A percentile compares a stretch with the other conserved stretches of the same genome.
Evolutionary conservation across 169 alveolate species (phyloP).

Genomic region (Toxoplasma gondii): DNA sequence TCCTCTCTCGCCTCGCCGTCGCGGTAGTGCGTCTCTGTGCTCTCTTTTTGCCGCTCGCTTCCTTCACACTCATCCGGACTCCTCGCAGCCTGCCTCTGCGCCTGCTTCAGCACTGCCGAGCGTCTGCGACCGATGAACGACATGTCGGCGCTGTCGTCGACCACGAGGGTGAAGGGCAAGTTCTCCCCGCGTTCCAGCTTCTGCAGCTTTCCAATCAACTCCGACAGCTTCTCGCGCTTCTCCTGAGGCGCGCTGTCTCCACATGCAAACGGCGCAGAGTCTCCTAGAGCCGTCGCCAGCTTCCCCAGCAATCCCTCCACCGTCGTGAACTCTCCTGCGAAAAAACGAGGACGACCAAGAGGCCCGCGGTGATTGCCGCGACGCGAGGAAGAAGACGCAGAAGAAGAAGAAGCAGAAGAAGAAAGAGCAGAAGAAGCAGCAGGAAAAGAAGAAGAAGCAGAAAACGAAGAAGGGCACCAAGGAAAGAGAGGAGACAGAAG

Average conservation of each 20-base stretch:
- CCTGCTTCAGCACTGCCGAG: background rate
- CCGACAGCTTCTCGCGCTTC: conserved; percentile 67
- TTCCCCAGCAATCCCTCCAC: conserved; percentile 94
- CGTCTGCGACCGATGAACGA: conserved; percentile 87
- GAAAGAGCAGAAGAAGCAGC: too few relatives aligned
- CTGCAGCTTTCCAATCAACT: background rate
- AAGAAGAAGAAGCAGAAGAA: too few relatives aligned
- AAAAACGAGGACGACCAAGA: too few relatives aligned
- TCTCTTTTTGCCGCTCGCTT: background rate
- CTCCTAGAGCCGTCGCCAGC: conserved; percentile 83
- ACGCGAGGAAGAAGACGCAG: too few relatives aligned
- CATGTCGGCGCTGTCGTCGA: conserved; percentile 93
- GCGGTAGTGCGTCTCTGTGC: background rate
- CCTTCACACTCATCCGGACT: background rate
- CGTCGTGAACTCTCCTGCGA: conserved; percentile 92
- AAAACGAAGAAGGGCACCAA: background rate
- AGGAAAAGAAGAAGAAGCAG: background rate
- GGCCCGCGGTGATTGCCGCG: too few relatives aligned
- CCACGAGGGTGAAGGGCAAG: conserved; percentile 83
- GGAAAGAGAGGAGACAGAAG: background rate
- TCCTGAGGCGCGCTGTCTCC: conserved; percentile 91
- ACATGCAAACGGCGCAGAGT: conserved; percentile 87
- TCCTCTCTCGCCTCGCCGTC: conserved; percentile 65
- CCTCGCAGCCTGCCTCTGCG: background rate
- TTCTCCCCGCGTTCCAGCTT: conserved; percentile 34